These are phyloP conservation scores for Mycena citricolor DNA, from an alignment of 1,284 basidiomycete species.

Conservation along the genomic window DNA sequence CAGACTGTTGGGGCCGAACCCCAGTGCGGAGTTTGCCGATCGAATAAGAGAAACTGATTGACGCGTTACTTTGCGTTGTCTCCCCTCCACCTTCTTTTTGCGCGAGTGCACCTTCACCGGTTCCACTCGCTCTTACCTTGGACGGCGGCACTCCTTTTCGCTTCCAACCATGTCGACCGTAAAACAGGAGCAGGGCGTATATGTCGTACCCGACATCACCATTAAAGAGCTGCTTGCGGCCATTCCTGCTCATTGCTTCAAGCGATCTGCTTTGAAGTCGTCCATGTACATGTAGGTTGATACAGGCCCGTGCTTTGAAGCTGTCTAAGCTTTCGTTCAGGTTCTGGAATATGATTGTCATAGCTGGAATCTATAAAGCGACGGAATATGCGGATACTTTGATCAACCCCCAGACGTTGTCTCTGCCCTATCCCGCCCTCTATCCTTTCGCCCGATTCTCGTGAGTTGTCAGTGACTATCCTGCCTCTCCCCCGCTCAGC, in stretches of 20 bases:
- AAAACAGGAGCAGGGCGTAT: conserved; percentile 55
- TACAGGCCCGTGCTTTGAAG: conserved; percentile 6
- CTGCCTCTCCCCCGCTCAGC: too few relatives aligned
- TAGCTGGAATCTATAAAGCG: conserved; percentile 70
- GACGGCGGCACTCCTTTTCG: conserved; percentile 2
- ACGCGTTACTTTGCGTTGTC: too few relatives aligned
- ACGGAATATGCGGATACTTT: conserved; percentile 69
- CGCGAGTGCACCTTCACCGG: neutral
- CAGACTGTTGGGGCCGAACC: too few relatives aligned
- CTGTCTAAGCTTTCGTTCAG: conserved; percentile 38
- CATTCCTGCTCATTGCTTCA: conserved; percentile 91
- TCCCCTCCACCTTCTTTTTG: too few relatives aligned
- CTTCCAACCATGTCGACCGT: conserved; percentile 12
- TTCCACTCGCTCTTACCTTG: neutral
- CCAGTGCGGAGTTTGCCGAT: too few relatives aligned
- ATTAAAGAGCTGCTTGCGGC: conserved; percentile 85
- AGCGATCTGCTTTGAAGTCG: conserved; percentile 87
- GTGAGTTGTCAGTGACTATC: too few relatives aligned
- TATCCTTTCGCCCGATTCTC: conserved; percentile 62
- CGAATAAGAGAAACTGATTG: too few relatives aligned
- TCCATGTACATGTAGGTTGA: conserved; percentile 74
- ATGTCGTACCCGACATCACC: conserved; percentile 77
- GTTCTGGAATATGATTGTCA: conserved; percentile 73
- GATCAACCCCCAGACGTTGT: conserved; percentile 55
- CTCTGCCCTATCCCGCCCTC: conserved; percentile 62